Conservation (phyloP, 2,329 filamentous ascomycete genomes). For the Ustulina deusta region DNA sequence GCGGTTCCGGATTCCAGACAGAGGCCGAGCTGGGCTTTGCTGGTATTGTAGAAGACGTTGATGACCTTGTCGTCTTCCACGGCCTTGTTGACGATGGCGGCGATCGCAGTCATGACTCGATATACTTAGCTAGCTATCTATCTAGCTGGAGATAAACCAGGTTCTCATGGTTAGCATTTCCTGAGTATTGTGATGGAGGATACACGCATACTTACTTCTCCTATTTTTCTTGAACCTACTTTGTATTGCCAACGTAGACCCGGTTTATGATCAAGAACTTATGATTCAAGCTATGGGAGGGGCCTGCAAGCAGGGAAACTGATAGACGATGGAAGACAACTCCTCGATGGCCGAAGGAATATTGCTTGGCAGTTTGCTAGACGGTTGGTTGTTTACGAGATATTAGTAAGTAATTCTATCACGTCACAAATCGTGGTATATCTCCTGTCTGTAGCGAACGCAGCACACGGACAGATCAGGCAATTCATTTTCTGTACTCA, state of each 20-base stretch:
- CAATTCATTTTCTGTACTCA: too few species aligned
- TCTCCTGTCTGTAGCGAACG: background rate
- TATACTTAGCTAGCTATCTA: too few species aligned
- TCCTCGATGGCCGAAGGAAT: background rate
- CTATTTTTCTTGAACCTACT: background rate
- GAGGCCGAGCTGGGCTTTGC: constrained; percentile 25
- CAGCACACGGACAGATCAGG: too few species aligned
- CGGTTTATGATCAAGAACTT: background rate
- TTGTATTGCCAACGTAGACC: background rate
- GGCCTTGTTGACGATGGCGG: constrained; percentile 28
- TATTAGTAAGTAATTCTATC: background rate
- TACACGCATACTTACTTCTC: too few species aligned
- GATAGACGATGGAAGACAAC: background rate
- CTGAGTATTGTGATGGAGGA: too few species aligned
- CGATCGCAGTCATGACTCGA: constrained; percentile 26
- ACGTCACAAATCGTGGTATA: background rate
- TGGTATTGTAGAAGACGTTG: constrained; percentile 22
- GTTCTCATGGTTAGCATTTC: too few species aligned
- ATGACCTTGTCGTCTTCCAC: constrained; percentile 28
- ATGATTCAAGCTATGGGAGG: background rate
- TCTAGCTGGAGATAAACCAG: too few species aligned
- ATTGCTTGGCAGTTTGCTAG: background rate
- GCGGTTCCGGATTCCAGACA: constrained; percentile 18
- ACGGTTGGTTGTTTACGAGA: background rate
- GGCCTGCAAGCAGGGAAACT: background rate